These are phyloP conservation scores for Parmales sp. DNA, from an alignment of 108 stramenopile genomes.

Conservation along the genomic window DNA sequence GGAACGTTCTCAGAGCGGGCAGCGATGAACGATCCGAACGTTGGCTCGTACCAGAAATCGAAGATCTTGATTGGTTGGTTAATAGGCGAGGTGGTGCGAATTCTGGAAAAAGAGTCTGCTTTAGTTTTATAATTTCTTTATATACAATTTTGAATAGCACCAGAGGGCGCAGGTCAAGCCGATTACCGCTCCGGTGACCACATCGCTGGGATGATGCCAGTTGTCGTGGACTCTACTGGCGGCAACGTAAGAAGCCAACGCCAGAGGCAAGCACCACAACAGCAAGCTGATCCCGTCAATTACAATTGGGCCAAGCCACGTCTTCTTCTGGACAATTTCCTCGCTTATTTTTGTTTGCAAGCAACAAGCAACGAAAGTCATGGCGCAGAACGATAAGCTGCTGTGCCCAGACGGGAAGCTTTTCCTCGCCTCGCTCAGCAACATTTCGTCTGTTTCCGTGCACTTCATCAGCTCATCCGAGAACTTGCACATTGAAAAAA, in stretches of 20 bases:
- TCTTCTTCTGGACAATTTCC: not conserved
- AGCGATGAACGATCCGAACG: too few relatives aligned
- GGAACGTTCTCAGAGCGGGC: too few relatives aligned
- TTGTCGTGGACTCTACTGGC: conserved; percentile 45
- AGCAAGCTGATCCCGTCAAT: not conserved
- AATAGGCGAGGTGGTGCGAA: too few relatives aligned
- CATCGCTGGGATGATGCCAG: conserved; percentile 74
- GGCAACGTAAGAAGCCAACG: conserved; percentile 30
- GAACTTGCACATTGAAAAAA: not conserved
- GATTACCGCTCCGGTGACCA: conserved; percentile 55
- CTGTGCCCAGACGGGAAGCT: conserved; percentile 72
- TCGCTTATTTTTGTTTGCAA: conserved; percentile 12
- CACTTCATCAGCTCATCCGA: not conserved
- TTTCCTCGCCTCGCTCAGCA: not conserved
- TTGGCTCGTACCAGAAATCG: too few relatives aligned
- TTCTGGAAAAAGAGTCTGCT: too few relatives aligned
- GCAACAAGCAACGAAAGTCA: conserved; percentile 53
- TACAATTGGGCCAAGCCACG: not conserved
- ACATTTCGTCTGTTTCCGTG: not conserved
- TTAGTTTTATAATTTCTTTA: too few relatives aligned
- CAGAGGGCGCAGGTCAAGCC: too few relatives aligned
- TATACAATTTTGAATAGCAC: too few relatives aligned
- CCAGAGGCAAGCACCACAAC: conserved; percentile 21
- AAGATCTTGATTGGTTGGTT: too few relatives aligned
- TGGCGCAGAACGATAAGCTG: conserved; percentile 44